Evolutionary conservation across 257 asterid genomes (phyloP).

Genomic region (Solanum chmielewskii): DNA sequence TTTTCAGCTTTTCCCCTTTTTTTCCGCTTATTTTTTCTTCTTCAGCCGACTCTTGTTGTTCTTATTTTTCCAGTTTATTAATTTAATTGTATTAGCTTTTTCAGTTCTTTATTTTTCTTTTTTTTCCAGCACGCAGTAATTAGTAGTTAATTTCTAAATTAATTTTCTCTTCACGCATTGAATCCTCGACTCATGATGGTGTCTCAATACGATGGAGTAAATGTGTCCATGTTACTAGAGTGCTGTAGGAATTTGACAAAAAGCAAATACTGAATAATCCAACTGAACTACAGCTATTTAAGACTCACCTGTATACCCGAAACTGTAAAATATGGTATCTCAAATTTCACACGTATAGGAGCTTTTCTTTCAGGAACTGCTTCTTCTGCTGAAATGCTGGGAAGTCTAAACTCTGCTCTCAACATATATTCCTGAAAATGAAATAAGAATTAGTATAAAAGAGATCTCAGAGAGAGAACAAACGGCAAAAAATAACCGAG

Average conservation of each 20-base stretch:
- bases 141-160: neutral
- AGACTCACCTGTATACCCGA: slow-evolving; percentile 93
- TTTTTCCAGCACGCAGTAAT: neutral
- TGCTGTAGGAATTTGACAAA: neutral
- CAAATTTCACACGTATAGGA: slow-evolving; percentile 95
- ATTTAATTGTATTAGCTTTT: neutral
- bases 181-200: neutral
- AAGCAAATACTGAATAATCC: neutral
- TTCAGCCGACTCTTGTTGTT: neutral
- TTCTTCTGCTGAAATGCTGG: slow-evolving; percentile 90
- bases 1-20: neutral
- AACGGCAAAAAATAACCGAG: neutral
- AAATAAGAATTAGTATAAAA: neutral
- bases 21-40: neutral
- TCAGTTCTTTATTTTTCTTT: neutral
- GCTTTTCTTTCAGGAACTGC: slow-evolving; percentile 84
- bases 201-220: neutral
- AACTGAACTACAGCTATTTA: neutral
- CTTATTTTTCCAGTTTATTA: neutral
- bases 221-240: neutral
- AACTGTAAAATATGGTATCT: slow-evolving; percentile 97
- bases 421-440: slow-evolving; percentile 76
- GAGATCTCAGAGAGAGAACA: neutral
- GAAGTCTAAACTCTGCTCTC: slow-evolving; percentile 95
- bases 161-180: neutral